Percentiles rank a stretch among this genome's conserved stretches.
phyloP scores from a whole-genome alignment of 768 basidiomycete genomes.

The Macrolepiota fuliginosa region DNA sequence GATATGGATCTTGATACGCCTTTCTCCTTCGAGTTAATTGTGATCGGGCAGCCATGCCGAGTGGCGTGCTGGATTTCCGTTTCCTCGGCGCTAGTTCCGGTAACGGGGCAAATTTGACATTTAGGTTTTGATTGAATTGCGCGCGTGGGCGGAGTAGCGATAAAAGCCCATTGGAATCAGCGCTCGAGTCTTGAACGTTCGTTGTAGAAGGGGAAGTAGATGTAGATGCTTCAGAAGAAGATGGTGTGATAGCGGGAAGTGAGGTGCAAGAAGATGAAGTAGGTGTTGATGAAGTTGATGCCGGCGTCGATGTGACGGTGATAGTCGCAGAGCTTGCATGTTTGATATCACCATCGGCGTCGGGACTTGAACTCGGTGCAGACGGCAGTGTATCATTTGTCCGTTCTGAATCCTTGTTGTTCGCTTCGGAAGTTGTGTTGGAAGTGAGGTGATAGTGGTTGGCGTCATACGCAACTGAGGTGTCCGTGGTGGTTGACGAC shows the following conservation, averaged over 20 bases:
- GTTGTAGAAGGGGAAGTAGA: not conserved
- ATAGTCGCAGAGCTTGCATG: not conserved
- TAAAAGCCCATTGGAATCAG: constrained; percentile 4
- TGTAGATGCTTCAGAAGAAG: constrained; percentile 18
- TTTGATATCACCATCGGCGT: not conserved
- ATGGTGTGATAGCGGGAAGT: constrained; percentile 39
- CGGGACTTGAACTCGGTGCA: not conserved
- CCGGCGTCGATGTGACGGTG: constrained; percentile 2
- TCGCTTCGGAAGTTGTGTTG: not conserved
- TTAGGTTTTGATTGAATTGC: constrained; percentile 20
- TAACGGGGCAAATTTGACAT: constrained; percentile 59
- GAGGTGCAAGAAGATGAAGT: constrained; percentile 41
- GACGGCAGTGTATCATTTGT: not conserved
- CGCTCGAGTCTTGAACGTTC: not conserved
- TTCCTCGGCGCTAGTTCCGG: constrained; percentile 50
- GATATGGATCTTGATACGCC: constrained; percentile 2
- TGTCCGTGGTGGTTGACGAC: constrained; percentile 7
- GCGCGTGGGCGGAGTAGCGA: constrained; percentile 15
- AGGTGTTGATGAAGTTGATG: constrained; percentile 27
- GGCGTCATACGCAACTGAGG: constrained; percentile 4
- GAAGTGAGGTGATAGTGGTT: not conserved
- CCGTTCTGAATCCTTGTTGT: not conserved
- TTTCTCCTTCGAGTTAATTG: constrained; percentile 37
- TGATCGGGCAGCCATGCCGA: constrained; percentile 52
- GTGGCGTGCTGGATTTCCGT: constrained; percentile 45